Percentiles rank a stretch among this genome's conserved stretches.
These are phyloP conservation scores for Melampsora larici-populina DNA, from an alignment of 1,284 basidiomycete species.

Conservation along the genomic window DNA sequence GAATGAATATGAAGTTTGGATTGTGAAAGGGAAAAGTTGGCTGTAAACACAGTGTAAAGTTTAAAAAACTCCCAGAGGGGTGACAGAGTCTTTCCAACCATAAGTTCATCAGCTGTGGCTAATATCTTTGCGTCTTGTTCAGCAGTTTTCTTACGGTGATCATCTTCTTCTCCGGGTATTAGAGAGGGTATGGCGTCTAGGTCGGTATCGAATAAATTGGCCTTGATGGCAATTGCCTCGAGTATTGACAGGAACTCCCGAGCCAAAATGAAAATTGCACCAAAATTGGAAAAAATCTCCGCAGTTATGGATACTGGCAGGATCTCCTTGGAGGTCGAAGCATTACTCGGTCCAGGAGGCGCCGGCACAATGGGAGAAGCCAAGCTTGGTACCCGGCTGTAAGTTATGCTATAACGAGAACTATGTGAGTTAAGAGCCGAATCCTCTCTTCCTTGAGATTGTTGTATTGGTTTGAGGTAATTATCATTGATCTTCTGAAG, in stretches of 20 bases:
- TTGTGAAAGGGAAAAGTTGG: conserved; percentile 68
- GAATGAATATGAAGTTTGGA: conserved; percentile 60
- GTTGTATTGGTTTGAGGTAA: conserved; percentile 30
- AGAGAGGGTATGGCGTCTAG: background rate
- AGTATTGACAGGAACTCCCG: conserved; percentile 16
- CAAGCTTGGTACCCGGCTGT: conserved; percentile 7
- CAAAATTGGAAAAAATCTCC: conserved; percentile 37
- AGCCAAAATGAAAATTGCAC: conserved; percentile 28
- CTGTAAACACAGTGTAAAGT: conserved; percentile 75
- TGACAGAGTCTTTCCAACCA: conserved; percentile 58
- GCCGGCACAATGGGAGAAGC: background rate
- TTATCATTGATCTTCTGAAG: conserved; percentile 67
- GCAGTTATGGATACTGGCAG: conserved; percentile 8
- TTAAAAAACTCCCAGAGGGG: conserved; percentile 70
- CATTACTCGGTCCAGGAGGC: background rate
- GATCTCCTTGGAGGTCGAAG: background rate
- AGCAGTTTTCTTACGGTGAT: background rate
- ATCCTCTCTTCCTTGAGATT: conserved; percentile 22
- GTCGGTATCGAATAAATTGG: conserved; percentile 20
- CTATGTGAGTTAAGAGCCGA: no score
- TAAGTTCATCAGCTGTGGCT: conserved; percentile 8
- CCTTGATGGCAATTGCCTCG: conserved; percentile 13
- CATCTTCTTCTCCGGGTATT: background rate
- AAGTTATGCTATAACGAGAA: background rate
- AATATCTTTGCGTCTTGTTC: background rate